Evolutionary conservation across 2,329 filamentous ascomycete species (phyloP).

Genomic region (Cryphonectria naterciae): DNA sequence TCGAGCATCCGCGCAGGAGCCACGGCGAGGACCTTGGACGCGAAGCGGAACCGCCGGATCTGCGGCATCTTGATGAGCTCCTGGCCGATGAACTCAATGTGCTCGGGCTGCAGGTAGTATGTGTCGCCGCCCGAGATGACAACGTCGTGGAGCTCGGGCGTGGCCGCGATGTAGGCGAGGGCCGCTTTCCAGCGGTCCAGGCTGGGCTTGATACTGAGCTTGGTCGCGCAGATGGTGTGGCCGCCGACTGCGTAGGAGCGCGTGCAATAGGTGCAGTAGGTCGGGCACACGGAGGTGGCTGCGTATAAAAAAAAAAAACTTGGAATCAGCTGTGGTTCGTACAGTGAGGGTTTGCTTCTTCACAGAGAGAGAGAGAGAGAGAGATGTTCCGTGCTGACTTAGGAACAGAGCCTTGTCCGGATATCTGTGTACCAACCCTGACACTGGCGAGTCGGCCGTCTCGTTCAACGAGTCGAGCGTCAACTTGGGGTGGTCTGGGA

Average conservation of each 20-base stretch:
- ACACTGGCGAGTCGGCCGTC: conserved; percentile 57
- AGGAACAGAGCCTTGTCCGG: conserved; percentile 65
- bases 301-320: neutral
- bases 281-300: conserved; percentile 64
- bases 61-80: conserved; percentile 60
- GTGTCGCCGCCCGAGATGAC: conserved; percentile 67
- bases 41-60: conserved; percentile 63
- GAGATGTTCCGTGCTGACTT: conserved; percentile 44
- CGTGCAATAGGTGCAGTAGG: conserved; percentile 67
- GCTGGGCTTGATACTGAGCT: conserved; percentile 45
- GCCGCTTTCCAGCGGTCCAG: conserved; percentile 55
- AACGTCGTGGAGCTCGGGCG: conserved; percentile 56
- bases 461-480: conserved; percentile 64
- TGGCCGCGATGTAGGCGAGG: conserved; percentile 60
- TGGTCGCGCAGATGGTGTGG: conserved; percentile 56
- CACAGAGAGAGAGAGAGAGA: neutral
- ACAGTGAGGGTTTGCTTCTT: neutral
- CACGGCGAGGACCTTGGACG: conserved; percentile 65
- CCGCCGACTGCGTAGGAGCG: conserved; percentile 62
- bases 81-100: conserved; percentile 58
- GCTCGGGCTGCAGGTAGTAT: conserved; percentile 58
- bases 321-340: neutral
- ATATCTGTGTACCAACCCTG: conserved; percentile 66
- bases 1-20: conserved; percentile 60
- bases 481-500: conserved; percentile 58